Evolutionary conservation across 352 stramenopile species (phyloP).

Genomic region (Phytophthora citrophthora): DNA sequence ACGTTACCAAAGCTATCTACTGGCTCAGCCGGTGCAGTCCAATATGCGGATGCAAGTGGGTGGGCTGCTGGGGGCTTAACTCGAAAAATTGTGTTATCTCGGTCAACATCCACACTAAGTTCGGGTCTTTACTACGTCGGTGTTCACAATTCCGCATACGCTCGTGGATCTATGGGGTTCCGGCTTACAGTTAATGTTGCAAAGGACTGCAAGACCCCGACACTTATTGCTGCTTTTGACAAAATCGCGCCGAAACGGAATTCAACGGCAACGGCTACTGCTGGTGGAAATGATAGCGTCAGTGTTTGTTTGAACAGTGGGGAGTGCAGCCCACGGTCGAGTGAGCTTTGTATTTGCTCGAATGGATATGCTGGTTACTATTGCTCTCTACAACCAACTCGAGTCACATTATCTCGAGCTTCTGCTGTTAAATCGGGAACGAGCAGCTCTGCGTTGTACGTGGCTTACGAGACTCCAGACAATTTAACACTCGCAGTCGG

Average conservation of each 20-base stretch:
- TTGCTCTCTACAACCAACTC: slow-evolving; percentile 44
- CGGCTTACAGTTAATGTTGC: slow-evolving; percentile 61
- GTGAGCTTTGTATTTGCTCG: slow-evolving; percentile 56
- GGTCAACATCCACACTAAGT: slow-evolving; percentile 68
- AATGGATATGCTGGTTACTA: slow-evolving; percentile 40
- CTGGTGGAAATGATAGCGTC: slow-evolving; percentile 9
- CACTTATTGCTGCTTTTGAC: slow-evolving; percentile 19
- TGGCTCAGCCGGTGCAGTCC: slow-evolving; percentile 45
- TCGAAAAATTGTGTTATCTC: slow-evolving; percentile 65
- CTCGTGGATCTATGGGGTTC: slow-evolving; percentile 52
- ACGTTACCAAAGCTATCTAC: slow-evolving; percentile 49
- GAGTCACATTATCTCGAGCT: slow-evolving; percentile 14
- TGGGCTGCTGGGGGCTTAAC: slow-evolving; percentile 49
- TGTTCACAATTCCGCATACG: slow-evolving; percentile 79
- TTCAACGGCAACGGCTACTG: slow-evolving; percentile 9
- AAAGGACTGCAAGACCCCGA: slow-evolving; percentile 40
- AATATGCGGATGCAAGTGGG: slow-evolving; percentile 58
- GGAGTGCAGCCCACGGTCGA: slow-evolving; percentile 55
- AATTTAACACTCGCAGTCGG: slow-evolving; percentile 46
- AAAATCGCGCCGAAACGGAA: slow-evolving; percentile 16
- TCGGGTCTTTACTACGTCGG: slow-evolving; percentile 80
- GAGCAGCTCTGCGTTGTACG: slow-evolving; percentile 26
- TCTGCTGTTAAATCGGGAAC: not conserved
- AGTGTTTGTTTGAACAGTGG: slow-evolving; percentile 56
- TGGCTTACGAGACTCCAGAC: slow-evolving; percentile 31